phyloP scores from a whole-genome alignment of 768 basidiomycete species.

The Suillus sp. region DNA sequence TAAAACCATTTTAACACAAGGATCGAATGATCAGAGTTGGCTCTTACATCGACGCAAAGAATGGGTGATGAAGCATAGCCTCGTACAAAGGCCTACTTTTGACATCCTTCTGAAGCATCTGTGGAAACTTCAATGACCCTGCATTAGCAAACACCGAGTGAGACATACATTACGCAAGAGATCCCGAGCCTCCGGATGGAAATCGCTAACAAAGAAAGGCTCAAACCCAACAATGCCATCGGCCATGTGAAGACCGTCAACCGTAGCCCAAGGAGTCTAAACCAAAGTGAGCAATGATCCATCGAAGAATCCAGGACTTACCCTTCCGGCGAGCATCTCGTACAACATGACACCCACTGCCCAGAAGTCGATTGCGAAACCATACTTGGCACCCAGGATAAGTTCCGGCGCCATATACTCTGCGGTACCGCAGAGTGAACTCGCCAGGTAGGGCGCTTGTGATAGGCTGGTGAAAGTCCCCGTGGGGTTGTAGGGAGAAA shows the following conservation, averaged over 20 bases:
- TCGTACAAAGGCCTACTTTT: constrained; percentile 9
- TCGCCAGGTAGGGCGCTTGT: constrained; percentile 11
- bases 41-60: constrained; percentile 14
- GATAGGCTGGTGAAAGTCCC: constrained; percentile 7
- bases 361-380: constrained; percentile 21
- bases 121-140: neutral
- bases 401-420: constrained; percentile 20
- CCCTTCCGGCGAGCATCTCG: constrained; percentile 16
- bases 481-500: constrained; percentile 13
- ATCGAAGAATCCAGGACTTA: constrained; percentile 2
- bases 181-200: constrained; percentile 6
- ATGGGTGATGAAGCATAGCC: constrained; percentile 13
- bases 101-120: constrained; percentile 18
- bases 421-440: constrained; percentile 12
- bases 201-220: neutral
- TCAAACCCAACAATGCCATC: neutral
- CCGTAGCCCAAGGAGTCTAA: constrained; percentile 9
- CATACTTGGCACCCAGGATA: constrained; percentile 6
- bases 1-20: neutral
- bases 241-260: neutral
- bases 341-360: constrained; percentile 17
- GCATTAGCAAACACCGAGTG: neutral
- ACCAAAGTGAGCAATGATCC: neutral
- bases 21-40: neutral
- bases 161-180: constrained; percentile 8